phyloP scores from a whole-genome alignment of 345 rosid genomes.

The Microcos paniculata region DNA sequence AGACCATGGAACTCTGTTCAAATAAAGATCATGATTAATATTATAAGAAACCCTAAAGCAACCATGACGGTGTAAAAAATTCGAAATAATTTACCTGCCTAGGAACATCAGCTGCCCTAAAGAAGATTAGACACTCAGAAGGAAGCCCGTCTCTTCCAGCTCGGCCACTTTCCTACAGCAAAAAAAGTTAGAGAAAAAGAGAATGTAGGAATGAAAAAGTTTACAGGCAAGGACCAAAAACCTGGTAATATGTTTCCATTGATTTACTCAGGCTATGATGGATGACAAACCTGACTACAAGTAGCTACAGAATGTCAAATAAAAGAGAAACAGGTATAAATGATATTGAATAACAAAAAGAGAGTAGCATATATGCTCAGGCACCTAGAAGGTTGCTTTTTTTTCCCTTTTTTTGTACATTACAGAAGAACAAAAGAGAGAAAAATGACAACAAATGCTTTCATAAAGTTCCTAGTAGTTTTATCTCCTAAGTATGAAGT shows the following conservation, averaged over 20 bases:
- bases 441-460: neutral
- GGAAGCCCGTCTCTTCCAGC: conserved; percentile 98
- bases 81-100: conserved; percentile 61
- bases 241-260: conserved; percentile 99
- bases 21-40: conserved; percentile 17
- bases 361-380: neutral
- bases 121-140: conserved; percentile 85
- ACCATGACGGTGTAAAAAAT: neutral
- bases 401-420: neutral
- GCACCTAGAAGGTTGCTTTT: neutral
- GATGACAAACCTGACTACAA: conserved; percentile 95
- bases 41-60: neutral
- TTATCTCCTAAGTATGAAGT: neutral
- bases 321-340: neutral
- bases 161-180: conserved; percentile 89
- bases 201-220: neutral
- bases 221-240: conserved; percentile 23
- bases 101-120: conserved; percentile 85
- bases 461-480: neutral
- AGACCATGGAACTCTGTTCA: conserved; percentile 94
- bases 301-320: conserved; percentile 22
- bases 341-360: neutral
- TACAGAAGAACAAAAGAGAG: neutral
- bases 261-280: conserved; percentile 99
- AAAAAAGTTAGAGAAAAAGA: conserved; percentile 22